Conservation (phyloP, 257 asterid genomes). For the Solanum clarkiae region DNA sequence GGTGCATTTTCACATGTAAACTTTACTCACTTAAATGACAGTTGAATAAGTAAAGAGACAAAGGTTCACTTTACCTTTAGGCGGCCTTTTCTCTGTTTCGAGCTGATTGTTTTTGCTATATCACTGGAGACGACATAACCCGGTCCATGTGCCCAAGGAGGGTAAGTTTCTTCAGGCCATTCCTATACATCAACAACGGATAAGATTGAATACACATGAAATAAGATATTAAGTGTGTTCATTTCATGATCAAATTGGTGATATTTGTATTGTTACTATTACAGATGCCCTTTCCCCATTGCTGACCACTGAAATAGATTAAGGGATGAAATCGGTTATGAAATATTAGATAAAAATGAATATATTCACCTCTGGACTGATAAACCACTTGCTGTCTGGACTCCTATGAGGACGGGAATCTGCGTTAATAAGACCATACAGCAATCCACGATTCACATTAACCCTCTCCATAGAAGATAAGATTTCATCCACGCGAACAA, state of each 20-base stretch:
- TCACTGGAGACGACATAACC: constrained; percentile 81
- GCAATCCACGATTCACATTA: constrained; percentile 53
- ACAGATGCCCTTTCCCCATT: background rate
- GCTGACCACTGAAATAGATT: background rate
- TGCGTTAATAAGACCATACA: constrained; percentile 81
- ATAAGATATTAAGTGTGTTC: background rate
- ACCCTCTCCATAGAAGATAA: constrained; percentile 45
- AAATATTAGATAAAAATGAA: background rate
- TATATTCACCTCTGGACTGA: constrained; percentile 71
- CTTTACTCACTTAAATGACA: background rate
- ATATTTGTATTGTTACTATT: background rate
- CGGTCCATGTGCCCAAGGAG: constrained; percentile 97
- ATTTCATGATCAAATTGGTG: background rate
- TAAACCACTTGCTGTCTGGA: constrained; percentile 92
- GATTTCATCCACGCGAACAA: constrained; percentile 91
- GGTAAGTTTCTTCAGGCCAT: constrained; percentile 76
- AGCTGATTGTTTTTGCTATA: constrained; percentile 62
- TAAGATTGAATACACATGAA: constrained; percentile 2
- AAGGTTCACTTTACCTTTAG: constrained; percentile 43
- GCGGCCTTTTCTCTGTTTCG: constrained; percentile 40
- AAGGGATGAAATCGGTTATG: background rate
- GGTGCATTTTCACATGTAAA: background rate
- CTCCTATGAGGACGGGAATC: constrained; percentile 78
- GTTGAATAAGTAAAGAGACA: background rate
- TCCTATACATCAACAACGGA: constrained; percentile 34